phyloP scores from a whole-genome alignment of 106 monocot species.

The Platanthera zijinensis region DNA sequence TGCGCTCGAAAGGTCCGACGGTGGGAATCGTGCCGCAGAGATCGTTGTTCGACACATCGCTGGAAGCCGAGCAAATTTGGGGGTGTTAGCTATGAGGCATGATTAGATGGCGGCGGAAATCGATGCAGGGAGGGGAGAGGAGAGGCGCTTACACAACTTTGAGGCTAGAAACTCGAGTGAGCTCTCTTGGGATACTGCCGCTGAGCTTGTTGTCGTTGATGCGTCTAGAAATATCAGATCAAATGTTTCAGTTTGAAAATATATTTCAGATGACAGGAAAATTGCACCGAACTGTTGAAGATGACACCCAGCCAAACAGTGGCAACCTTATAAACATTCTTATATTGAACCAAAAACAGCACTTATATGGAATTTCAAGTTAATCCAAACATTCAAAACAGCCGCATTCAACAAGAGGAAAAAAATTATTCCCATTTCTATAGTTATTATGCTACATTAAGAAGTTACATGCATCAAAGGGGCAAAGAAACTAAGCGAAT shows the following conservation, averaged over 20 bases:
- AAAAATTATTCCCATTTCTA: neutral
- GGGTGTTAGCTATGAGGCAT: neutral
- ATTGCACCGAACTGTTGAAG: too few relatives aligned
- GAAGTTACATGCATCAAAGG: neutral
- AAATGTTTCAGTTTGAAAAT: neutral
- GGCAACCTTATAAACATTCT: too few relatives aligned
- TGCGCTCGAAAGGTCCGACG: constrained; percentile 80
- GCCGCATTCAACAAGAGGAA: neutral
- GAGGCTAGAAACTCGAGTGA: constrained; percentile 59
- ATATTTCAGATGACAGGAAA: too few relatives aligned
- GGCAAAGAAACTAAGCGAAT: neutral
- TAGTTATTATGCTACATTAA: neutral
- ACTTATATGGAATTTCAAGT: too few relatives aligned
- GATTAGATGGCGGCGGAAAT: neutral
- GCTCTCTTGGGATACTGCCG: constrained; percentile 80
- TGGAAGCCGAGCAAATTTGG: constrained; percentile 19
- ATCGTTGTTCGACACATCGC: constrained; percentile 89
- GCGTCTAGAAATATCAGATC: constrained; percentile 35
- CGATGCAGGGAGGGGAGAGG: neutral
- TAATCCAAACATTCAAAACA: too few relatives aligned
- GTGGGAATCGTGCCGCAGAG: constrained; percentile 96
- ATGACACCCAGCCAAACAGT: too few relatives aligned
- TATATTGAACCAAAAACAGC: too few relatives aligned
- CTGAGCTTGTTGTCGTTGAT: constrained; percentile 73
- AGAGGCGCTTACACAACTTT: constrained; percentile 85